Evolutionary conservation across 345 rosid genomes (phyloP).

Genomic region (Jatropha curcas): DNA sequence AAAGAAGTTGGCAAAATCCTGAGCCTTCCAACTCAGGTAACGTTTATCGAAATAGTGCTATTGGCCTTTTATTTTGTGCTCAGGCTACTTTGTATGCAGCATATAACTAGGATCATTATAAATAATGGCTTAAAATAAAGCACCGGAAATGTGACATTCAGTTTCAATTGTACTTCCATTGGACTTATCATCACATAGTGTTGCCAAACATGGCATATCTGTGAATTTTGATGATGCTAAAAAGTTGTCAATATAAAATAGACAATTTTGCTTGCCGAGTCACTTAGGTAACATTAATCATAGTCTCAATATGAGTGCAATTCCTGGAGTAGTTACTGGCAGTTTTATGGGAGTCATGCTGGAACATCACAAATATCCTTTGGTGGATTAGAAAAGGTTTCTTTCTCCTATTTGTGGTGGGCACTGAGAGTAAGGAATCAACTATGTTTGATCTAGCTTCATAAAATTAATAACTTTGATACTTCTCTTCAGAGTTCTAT

Average conservation of each 20-base stretch:
- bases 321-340: not conserved
- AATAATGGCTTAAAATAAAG: not conserved
- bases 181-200: not conserved
- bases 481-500: not conserved
- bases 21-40: slow-evolving; percentile 88
- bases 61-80: not conserved
- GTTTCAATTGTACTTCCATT: not conserved
- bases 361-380: not conserved
- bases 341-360: not conserved
- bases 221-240: not conserved
- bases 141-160: not conserved
- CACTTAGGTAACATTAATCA: not conserved
- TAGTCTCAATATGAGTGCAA: not conserved
- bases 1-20: slow-evolving; percentile 80
- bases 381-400: not conserved
- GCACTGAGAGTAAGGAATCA: not conserved
- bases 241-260: not conserved
- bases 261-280: not conserved
- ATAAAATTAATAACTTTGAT: not conserved
- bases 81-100: not conserved
- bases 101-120: not conserved
- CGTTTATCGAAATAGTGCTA: slow-evolving; percentile 3
- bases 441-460: not conserved
- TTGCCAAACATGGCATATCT: too few relatives aligned
- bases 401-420: not conserved